Base-by-base conservation (phyloP, 169 alveolate species). In the Plasmodium vinckei region DNA sequence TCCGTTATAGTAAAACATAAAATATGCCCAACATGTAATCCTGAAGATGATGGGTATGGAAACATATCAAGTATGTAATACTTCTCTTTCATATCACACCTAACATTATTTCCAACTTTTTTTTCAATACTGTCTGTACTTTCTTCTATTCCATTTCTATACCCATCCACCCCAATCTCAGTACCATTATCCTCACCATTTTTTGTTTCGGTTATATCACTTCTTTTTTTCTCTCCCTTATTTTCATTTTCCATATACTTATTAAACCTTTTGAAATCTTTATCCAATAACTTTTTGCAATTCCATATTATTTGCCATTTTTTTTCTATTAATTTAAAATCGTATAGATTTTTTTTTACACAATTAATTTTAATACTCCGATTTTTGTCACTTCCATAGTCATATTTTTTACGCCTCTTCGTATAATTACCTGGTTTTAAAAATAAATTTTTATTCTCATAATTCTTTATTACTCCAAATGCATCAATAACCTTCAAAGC, bases 1-100 rank as follows among this genome's bases (percentile, higher is more conserved):
- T 97, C 99, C 17, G 96, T 89, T 19, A 93, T 95, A 0, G 99
- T 94, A 91, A 97, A 97, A 9, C 98, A 98, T 47, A 96, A 91
- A 47, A 96, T 95, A 82, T 97, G 99, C 1, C 99, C 99, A 51
- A 97, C 95, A 67, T 97, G 99, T 13, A 97, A 93, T 1, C 97
- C 97, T 21, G 87, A 92, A 5, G 98, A 98, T 2, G 98, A 96
- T 1, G 98, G 99, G 73, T 97, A 97, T 2, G 99, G 99, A 60
- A 97, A 95, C 97, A 96, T 94, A 44, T 96, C 93, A 21, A 97
- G 92, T 12, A 94, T 75, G 69, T 97, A 97, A 72, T 60, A 94
- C 92, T 96, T 96, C 1, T 9, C 1, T 19, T 17, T 10, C n/a
- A 10, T 12, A 0, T 15, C 21, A 4, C 49, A 33, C 15, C 17